A percentile compares a stretch with the other conserved stretches of the same genome.
Conservation (phyloP, 192 early-diverging fungal species). For the Gamsiella multidivaricata region DNA sequence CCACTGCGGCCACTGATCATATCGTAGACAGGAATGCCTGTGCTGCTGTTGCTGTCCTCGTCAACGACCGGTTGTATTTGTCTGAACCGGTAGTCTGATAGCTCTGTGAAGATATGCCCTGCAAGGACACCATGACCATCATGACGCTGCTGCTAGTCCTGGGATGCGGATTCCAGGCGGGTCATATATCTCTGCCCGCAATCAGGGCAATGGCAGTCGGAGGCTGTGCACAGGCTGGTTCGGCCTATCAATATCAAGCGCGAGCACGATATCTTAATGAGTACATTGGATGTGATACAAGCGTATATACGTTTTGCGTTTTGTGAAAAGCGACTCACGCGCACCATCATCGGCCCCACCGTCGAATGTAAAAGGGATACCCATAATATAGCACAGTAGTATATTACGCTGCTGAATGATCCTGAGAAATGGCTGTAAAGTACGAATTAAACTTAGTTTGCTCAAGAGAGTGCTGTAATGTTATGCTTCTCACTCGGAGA, state of each 20-base stretch:
- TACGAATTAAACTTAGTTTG: no score
- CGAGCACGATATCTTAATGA: no score
- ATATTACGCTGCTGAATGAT: no score
- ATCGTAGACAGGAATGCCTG: slow-evolving; percentile 5
- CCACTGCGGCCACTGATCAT: no score
- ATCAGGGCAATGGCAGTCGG: slow-evolving; percentile 22
- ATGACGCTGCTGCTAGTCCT: background rate
- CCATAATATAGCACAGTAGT: slow-evolving; percentile 12
- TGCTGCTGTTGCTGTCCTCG: background rate
- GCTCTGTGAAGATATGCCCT: background rate
- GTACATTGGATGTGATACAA: no score
- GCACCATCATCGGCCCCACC: background rate
- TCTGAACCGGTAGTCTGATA: slow-evolving; percentile 6
- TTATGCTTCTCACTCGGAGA: no score
- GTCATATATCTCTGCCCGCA: slow-evolving; percentile 9
- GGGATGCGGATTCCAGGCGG: slow-evolving; percentile 6
- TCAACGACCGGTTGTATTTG: slow-evolving; percentile 4
- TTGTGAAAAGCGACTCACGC: no score
- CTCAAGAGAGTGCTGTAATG: no score
- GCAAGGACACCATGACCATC: background rate
- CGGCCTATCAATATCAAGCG: background rate
- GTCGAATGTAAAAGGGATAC: slow-evolving; percentile 18
- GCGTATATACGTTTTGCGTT: no score
- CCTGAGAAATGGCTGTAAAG: no score
- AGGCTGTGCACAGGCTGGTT: slow-evolving; percentile 2